Percentiles rank a stretch among this genome's conserved stretches.
These are phyloP conservation scores for Hura crepitans DNA, from an alignment of 441 rosid genomes.

Conservation along the genomic window DNA sequence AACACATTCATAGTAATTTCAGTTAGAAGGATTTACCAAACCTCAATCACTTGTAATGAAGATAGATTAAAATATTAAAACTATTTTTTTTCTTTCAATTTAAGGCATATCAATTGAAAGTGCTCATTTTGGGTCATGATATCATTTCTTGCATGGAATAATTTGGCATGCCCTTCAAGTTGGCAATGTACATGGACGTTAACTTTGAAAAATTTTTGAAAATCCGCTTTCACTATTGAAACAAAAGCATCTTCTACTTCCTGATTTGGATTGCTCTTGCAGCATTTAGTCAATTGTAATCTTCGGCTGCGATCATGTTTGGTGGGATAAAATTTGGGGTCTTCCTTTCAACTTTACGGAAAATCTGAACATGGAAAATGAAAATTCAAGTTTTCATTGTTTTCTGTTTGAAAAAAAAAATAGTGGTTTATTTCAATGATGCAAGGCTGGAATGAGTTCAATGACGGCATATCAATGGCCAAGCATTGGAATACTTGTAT, in stretches of 20 bases:
- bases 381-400: not conserved
- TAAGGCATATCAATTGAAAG: not conserved
- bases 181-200: not conserved
- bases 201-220: not conserved
- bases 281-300: not conserved
- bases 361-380: not conserved
- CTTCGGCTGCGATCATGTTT: not conserved
- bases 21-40: slow-evolving; percentile 1
- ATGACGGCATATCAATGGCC: not conserved
- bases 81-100: not conserved
- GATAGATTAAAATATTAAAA: not conserved
- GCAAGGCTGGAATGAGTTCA: not conserved
- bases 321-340: not conserved
- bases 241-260: not conserved
- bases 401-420: not conserved
- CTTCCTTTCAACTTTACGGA: not conserved
- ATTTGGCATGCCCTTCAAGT: not conserved
- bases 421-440: not conserved
- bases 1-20: not conserved
- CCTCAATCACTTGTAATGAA: not conserved
- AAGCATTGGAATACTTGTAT: not conserved
- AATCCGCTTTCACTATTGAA: not conserved
- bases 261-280: not conserved
- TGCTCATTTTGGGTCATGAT: not conserved
- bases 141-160: not conserved